Base-by-base conservation (phyloP, 345 rosid genomes). In the Hypericum androsaemum region DNA sequence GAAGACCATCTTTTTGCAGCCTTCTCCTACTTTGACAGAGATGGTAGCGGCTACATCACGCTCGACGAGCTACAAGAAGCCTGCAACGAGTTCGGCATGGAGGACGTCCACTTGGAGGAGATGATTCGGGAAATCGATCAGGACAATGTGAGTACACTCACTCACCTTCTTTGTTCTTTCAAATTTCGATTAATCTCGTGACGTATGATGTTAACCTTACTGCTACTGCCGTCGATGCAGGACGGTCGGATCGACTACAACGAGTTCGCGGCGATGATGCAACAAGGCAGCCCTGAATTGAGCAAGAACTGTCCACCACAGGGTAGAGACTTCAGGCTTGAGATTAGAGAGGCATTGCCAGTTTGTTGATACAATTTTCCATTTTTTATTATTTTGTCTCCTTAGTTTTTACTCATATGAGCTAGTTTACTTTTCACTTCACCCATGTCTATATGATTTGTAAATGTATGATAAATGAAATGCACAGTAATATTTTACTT, bases 201-300 rank as follows among this genome's bases (percentile, higher is more conserved):
- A 17, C 37, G 7, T 5, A 10, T 37, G 10, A 48, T 58, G 17
- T 49, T 7, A 0, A 9, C 10, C 9, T 10, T 5, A 8, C 15
- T 49, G 9, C 2, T 12, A 2, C 6, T 32, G 10, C 2, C 3
- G 10, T 9, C 56, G 42, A 58, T 22, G 37, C 81, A 82, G 89
- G 89, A 82, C 10, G 89, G 89, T 8, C 68, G 77, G 38, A 79
- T 80, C 52, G 89, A 82, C 61, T 82, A 73, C 75, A 73, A 64
- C 39, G 89, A 82, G 56, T 82, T 82, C 43, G 83, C 77, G 67
- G 80, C 81, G 0, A 82, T 82, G 89, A 82, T 82, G 89, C 78
- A 69, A 37, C 75, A 65, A 17, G 80, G 82, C 5, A 63, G 64
- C 37, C 9, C 51, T 8, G 83, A 74, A 48, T 10, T 60, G 49